phyloP scores from a whole-genome alignment of 176 grass and related monocot species.

The Saccharum officinarum region DNA sequence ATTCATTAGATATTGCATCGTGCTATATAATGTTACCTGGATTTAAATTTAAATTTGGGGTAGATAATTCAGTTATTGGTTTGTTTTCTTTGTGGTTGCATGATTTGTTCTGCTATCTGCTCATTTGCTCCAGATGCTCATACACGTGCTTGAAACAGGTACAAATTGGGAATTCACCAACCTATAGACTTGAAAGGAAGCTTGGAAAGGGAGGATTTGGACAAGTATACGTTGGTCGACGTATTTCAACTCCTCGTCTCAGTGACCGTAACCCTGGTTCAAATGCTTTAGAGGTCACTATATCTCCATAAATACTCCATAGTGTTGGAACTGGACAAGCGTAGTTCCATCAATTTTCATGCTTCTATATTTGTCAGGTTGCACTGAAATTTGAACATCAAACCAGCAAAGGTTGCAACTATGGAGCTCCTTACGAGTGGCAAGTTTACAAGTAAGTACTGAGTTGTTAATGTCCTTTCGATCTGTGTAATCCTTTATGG shows the following conservation, averaged over 20 bases:
- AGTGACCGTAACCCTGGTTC: slow-evolving; percentile 57
- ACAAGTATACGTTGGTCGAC: slow-evolving; percentile 86
- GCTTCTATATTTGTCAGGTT: slow-evolving; percentile 57
- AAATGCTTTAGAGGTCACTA: slow-evolving; percentile 78
- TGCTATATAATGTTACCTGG: not conserved
- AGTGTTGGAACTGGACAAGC: slow-evolving; percentile 22
- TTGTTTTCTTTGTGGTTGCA: not conserved
- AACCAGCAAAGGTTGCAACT: slow-evolving; percentile 89
- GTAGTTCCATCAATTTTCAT: slow-evolving; percentile 16
- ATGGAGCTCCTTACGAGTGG: slow-evolving; percentile 95
- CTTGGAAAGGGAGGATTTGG: slow-evolving; percentile 98
- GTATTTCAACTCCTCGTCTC: slow-evolving; percentile 55
- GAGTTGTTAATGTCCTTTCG: not conserved
- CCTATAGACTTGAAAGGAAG: slow-evolving; percentile 88
- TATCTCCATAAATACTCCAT: slow-evolving; percentile 32
- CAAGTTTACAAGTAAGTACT: slow-evolving; percentile 84
- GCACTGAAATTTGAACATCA: slow-evolving; percentile 94
- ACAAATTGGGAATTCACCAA: slow-evolving; percentile 76
- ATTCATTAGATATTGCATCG: not conserved
- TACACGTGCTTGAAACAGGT: slow-evolving; percentile 55
- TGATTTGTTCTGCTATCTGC: slow-evolving; percentile 1
- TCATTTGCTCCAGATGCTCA: not conserved
- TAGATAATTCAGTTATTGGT: not conserved
- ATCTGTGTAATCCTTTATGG: slow-evolving; percentile 16
- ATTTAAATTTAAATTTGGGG: slow-evolving; percentile 6